Evolutionary conservation across 108 stramenopile genomes (phyloP).

Genomic region (Phaeodactylum tricornutum): DNA sequence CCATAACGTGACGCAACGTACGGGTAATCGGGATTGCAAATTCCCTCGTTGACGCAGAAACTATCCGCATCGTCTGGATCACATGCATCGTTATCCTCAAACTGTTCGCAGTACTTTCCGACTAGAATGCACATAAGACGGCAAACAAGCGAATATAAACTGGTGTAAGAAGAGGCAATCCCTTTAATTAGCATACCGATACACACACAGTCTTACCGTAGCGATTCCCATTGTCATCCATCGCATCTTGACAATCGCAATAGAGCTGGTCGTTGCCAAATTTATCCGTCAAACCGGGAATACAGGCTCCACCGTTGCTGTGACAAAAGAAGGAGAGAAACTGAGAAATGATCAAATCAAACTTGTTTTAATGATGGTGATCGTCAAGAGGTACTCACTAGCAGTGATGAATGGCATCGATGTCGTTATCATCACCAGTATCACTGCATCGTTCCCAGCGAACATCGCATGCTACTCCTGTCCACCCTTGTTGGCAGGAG

Average conservation of each 20-base stretch:
- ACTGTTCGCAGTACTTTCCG: slow-evolving; percentile 46
- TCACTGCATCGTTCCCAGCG: not conserved
- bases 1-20: slow-evolving; percentile 6
- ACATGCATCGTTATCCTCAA: slow-evolving; percentile 10
- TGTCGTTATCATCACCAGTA: too few relatives aligned
- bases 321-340: too few relatives aligned
- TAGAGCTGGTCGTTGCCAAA: slow-evolving; percentile 39
- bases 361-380: too few relatives aligned
- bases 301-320: slow-evolving; percentile 27
- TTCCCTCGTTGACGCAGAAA: slow-evolving; percentile 25
- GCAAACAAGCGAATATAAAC: too few relatives aligned
- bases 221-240: slow-evolving; percentile 8
- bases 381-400: too few relatives aligned
- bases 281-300: slow-evolving; percentile 19
- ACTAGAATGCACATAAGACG: slow-evolving; percentile 3
- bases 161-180: too few relatives aligned
- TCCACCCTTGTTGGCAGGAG: not conserved
- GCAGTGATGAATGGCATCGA: too few relatives aligned
- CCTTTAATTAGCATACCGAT: too few relatives aligned
- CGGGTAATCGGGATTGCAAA: slow-evolving; percentile 26
- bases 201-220: slow-evolving; percentile 9
- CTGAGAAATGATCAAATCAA: too few relatives aligned
- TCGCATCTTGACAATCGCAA: slow-evolving; percentile 31
- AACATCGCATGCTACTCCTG: not conserved
- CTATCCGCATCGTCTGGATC: slow-evolving; percentile 4